phyloP scores from a whole-genome alignment of 2,329 filamentous ascomycete genomes.

The Ophiosphaerella narmari region DNA sequence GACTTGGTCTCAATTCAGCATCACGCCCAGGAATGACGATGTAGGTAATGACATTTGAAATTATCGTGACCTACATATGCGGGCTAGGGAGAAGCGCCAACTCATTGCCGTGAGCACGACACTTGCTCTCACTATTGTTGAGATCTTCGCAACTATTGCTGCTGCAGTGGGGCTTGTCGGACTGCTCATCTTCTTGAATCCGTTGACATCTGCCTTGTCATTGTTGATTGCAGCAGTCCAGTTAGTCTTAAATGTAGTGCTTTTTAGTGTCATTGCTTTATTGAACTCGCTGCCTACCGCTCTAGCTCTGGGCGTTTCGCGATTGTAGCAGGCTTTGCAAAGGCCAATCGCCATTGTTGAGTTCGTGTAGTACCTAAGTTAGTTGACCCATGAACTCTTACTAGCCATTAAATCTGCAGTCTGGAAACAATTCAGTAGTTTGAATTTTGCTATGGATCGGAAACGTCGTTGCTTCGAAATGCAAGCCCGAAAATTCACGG shows the following conservation, averaged over 20 bases:
- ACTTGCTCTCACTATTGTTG: slow-evolving; percentile 22
- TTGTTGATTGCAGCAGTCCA: slow-evolving; percentile 21
- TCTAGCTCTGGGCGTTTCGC: slow-evolving; percentile 12
- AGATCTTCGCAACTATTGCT: slow-evolving; percentile 24
- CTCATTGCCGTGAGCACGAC: slow-evolving; percentile 12
- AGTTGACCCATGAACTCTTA: no score
- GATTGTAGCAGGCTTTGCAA: no score
- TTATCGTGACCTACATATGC: not conserved
- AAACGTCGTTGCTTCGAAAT: no score
- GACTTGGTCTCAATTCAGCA: not conserved
- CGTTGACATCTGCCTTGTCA: slow-evolving; percentile 16
- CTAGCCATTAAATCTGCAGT: no score
- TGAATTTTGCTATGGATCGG: no score
- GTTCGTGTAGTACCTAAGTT: no score
- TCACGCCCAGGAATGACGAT: slow-evolving; percentile 5
- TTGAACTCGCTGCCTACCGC: slow-evolving; percentile 17
- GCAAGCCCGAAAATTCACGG: no score
- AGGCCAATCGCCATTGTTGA: no score
- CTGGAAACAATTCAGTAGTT: no score
- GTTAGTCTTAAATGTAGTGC: slow-evolving; percentile 17
- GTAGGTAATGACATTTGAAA: not conserved
- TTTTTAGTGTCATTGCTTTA: slow-evolving; percentile 18
- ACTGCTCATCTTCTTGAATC: slow-evolving; percentile 18
- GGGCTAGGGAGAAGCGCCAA: slow-evolving; percentile 12
- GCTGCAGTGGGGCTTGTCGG: slow-evolving; percentile 20